Evolutionary conservation across 1,284 basidiomycete genomes (phyloP), one percentile per base, ranked within the genome.

Genomic region (Trichosporon inkin): DNA sequence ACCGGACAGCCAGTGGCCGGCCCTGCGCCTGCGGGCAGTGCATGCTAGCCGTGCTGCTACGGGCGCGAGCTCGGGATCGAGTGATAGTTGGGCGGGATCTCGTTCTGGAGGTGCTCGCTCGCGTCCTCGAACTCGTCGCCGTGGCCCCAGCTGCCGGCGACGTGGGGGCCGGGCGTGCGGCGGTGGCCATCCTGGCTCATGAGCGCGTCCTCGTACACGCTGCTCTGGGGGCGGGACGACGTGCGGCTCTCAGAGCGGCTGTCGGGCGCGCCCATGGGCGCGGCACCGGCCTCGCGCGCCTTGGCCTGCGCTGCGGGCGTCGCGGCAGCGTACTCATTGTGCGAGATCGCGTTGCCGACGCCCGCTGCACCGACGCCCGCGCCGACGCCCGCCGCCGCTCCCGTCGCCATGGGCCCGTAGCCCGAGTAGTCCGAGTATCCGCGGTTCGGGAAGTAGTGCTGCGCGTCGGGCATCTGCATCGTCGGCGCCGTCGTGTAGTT

Each of bases 381-480:
- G 10, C 47, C 58, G 11, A 36, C 22, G n/a, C 37, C 38, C 5
- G 35, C 35, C n/a, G 52, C 55, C 16, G 44, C 55, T 6, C 22
- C 55, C 14, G 16, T 41, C n/a, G 5, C 40, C 55, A 56, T 49
- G 20, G 34, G 32, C 10, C 56, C 60, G 47, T 65, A 60, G 34
- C 64, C 66, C 16, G 57, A 60, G 38, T 54, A 39, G 39, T 62
- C 63, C 11, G 54, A 58, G 24, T 61, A 60, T 22, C 47, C 61
- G 35, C 53, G 34, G 22, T 58, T 55, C 14, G 56, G 56, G 60
- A 68, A 67, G 67, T 75, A 75, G 59, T 75, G 60, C 28, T 69
- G 57, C 8, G 73, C 70, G 55, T 77, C 75, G 19, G 75, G 75
- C 73, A 77, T 75, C 36, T 65, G 60, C 68, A 74, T 71, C 19